Conservation (phyloP, 441 rosid genomes). For the Aleurites moluccanus region DNA sequence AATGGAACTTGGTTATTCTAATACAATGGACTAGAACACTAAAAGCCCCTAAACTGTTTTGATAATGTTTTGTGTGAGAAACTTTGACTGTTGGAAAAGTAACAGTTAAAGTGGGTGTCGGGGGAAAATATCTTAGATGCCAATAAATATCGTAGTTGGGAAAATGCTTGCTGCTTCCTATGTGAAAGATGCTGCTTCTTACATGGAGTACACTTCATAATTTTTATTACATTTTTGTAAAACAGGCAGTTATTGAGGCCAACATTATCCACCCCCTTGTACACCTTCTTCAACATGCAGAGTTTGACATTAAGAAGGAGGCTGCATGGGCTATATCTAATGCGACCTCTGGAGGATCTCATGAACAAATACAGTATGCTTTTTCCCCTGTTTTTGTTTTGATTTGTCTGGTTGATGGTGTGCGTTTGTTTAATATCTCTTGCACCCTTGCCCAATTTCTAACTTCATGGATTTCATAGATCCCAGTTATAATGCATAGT, state of each 20-base stretch:
- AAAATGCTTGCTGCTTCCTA: background rate
- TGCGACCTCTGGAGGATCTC: constrained; percentile 76
- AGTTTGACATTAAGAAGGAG: constrained; percentile 42
- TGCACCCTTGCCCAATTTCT: background rate
- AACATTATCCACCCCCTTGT: constrained; percentile 55
- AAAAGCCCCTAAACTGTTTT: background rate
- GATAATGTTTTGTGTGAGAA: background rate
- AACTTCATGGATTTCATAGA: background rate
- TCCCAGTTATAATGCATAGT: background rate
- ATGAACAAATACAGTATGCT: constrained; percentile 70
- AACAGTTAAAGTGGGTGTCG: background rate
- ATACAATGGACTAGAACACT: background rate
- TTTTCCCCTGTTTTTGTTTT: background rate
- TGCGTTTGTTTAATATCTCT: too few relatives aligned
- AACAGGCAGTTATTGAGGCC: constrained; percentile 69
- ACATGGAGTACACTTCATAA: background rate
- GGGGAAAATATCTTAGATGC: background rate
- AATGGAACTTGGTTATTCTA: background rate
- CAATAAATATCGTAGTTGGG: background rate
- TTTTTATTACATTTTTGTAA: constrained; percentile 18
- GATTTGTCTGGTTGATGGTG: background rate
- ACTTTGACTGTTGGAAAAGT: background rate
- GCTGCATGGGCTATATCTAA: constrained; percentile 14
- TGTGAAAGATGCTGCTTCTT: background rate
- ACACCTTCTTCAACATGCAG: constrained; percentile 68